Conservation (phyloP, 73 alveolate species). For the Symbiodinium pilosum region DNA sequence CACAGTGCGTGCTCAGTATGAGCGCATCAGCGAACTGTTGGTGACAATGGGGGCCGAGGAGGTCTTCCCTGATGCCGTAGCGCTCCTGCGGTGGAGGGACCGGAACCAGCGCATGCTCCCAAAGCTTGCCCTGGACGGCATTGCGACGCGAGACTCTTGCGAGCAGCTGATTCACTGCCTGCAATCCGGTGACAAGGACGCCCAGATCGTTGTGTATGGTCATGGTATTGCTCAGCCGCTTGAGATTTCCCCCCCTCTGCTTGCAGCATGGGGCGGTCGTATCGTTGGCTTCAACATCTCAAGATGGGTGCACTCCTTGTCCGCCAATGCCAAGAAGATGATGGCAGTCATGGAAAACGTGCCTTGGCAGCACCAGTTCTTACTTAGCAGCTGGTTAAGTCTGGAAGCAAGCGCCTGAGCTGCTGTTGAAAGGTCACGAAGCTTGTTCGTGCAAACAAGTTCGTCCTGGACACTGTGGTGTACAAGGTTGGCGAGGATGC, state of each 20-base stretch:
- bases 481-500: constrained; percentile 94
- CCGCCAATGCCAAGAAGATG: constrained; percentile 92
- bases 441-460: constrained; percentile 91
- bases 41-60: constrained; percentile 93
- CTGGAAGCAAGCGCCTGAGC: too few relatives aligned
- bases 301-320: constrained; percentile 78
- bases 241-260: constrained; percentile 52
- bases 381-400: not conserved
- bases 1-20: constrained; percentile 74
- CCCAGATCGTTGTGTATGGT: constrained; percentile 91
- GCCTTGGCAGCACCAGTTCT: not conserved
- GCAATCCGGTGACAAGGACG: constrained; percentile 95
- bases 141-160: constrained; percentile 69
- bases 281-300: constrained; percentile 92
- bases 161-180: constrained; percentile 93
- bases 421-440: constrained; percentile 27
- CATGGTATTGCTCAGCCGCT: constrained; percentile 77
- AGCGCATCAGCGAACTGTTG: constrained; percentile 88
- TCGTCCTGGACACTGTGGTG: constrained; percentile 81
- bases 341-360: constrained; percentile 86
- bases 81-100: constrained; percentile 84
- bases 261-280: constrained; percentile 93
- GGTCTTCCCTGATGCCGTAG: constrained; percentile 95
- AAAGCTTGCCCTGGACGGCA: constrained; percentile 89
- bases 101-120: constrained; percentile 91